A percentile compares a stretch with the other conserved stretches of the same genome.
These are phyloP conservation scores for Aspergillus fructus DNA, from an alignment of 2,329 filamentous ascomycete species.

Conservation along the genomic window DNA sequence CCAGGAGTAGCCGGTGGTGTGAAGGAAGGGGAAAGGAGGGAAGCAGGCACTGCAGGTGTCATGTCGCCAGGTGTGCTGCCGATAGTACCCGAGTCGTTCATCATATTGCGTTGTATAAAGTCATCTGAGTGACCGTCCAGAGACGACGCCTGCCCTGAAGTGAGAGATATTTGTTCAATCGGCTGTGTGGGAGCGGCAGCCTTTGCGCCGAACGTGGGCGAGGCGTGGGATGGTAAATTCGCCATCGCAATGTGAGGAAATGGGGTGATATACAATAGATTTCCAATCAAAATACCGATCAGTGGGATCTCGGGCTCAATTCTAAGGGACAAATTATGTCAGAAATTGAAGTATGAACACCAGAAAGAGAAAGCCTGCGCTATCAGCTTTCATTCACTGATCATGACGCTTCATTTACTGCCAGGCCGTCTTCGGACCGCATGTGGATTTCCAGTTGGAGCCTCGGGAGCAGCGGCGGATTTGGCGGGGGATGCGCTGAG, in stretches of 20 bases:
- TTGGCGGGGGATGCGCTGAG: constrained; percentile 17
- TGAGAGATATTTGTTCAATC: constrained; percentile 26
- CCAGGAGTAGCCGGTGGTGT: constrained; percentile 49
- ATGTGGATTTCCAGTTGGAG: constrained; percentile 11
- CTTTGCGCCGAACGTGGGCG: constrained; percentile 49
- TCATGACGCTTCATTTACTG: not conserved
- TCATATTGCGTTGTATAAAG: constrained; percentile 16
- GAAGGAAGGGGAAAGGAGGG: constrained; percentile 54
- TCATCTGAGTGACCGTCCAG: constrained; percentile 14
- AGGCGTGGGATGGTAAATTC: constrained; percentile 56
- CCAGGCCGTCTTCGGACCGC: constrained; percentile 7
- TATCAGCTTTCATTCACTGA: not conserved
- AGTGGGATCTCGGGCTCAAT: constrained; percentile 1
- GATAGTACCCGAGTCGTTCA: constrained; percentile 19
- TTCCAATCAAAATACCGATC: not conserved
- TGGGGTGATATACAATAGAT: not conserved
- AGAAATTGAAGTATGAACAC: not conserved
- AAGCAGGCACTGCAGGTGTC: constrained; percentile 51
- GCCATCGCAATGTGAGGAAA: constrained; percentile 43
- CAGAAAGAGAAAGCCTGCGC: not conserved
- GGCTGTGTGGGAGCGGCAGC: constrained; percentile 23
- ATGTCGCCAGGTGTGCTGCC: constrained; percentile 29
- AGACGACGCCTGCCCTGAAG: constrained; percentile 10
- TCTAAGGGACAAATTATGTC: no score
- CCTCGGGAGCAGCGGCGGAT: constrained; percentile 16